Evolutionary conservation across 768 basidiomycete genomes (phyloP), one percentile per base, ranked within the genome.

Genomic region (Pleurotus platypus): DNA sequence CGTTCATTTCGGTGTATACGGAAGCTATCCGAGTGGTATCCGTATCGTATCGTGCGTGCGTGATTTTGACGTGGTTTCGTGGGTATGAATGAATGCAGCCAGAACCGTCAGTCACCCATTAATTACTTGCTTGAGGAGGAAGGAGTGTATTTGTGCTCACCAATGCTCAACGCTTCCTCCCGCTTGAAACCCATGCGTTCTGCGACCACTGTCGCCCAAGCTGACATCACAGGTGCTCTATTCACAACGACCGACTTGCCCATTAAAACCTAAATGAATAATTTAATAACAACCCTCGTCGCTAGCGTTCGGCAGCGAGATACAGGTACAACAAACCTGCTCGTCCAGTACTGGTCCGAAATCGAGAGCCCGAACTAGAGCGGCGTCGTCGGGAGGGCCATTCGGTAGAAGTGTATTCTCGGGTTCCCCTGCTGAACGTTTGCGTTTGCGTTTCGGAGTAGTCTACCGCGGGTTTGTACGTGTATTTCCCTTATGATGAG

Each of bases 1-100:
- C 92, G 61, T 95, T 96, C 81, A 96, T 83, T 67, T 96, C 93
- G 8, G 94, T 96, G 69, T 94, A 97, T 16, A 88, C 92, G 48
- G 92, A 90, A 4, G 94, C 95, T 94, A 61, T 46, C 27, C 11
- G 18, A 20, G 30, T 26, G 37, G 57, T 22, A 45, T 26, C 22
- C 11, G 30, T n/a, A 27, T 13, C 18, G 22, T 24, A 12, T 11
- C 38, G 49, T 43, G 55, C 18, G 27, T 22, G 30, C 30, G 30
- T 35, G 30, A 11, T 35, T 3, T 35, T 35, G 11, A 9, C 30
- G 30, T 35, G 30, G 30, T 24, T 24, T 24, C 24, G 24, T 35
- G 11, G 11, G 11, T 11, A 35, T 35, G 30, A 35, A 35, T 35
- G 30, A 11, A 35, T 35, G 30, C 9, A 35, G 11, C 9, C 30